phyloP scores from a whole-genome alignment of 2,329 filamentous ascomycete genomes.

The Penicillium sp. region DNA sequence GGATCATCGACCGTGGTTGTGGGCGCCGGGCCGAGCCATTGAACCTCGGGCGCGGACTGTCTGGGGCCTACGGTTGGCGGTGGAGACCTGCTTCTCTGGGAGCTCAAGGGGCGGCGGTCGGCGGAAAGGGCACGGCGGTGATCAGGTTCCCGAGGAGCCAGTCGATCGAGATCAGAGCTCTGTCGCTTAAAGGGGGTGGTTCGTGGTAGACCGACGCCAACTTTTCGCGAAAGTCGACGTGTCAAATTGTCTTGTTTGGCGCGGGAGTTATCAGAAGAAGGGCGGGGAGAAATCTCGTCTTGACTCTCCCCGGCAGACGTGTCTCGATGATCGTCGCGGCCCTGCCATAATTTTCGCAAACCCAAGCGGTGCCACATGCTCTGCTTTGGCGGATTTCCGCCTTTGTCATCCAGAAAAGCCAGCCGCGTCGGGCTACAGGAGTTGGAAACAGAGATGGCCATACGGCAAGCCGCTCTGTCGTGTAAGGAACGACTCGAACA shows the following conservation, averaged over 20 bases:
- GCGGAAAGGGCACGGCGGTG: conserved; percentile 65
- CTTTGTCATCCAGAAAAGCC: conserved; percentile 36
- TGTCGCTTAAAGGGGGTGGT: conserved; percentile 78
- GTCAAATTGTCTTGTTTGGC: conserved; percentile 33
- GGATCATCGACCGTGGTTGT: conserved; percentile 30
- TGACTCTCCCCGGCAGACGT: conserved; percentile 24
- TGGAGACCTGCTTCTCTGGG: conserved; percentile 45
- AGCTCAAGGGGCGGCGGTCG: conserved; percentile 45
- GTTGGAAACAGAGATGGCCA: conserved; percentile 44
- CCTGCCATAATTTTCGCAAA: conserved; percentile 40
- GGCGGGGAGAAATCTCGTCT: conserved; percentile 13
- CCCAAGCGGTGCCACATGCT: conserved; percentile 48
- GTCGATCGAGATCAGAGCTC: conserved; percentile 73
- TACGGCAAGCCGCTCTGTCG: conserved; percentile 35
- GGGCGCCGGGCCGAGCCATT: conserved; percentile 32
- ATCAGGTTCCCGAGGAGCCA: conserved; percentile 64
- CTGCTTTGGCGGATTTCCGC: conserved; percentile 31
- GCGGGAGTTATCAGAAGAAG: conserved; percentile 17
- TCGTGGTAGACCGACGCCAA: conserved; percentile 75
- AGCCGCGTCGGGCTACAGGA: conserved; percentile 35
- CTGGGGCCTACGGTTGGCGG: conserved; percentile 37
- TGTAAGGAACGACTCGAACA: conserved; percentile 35
- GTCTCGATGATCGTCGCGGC: conserved; percentile 40
- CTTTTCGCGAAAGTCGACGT: conserved; percentile 44
- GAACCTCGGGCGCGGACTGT: conserved; percentile 43